These are phyloP conservation scores for Dalbergia cochinchinensis DNA, from an alignment of 306 rosid genomes.

Conservation along the genomic window DNA sequence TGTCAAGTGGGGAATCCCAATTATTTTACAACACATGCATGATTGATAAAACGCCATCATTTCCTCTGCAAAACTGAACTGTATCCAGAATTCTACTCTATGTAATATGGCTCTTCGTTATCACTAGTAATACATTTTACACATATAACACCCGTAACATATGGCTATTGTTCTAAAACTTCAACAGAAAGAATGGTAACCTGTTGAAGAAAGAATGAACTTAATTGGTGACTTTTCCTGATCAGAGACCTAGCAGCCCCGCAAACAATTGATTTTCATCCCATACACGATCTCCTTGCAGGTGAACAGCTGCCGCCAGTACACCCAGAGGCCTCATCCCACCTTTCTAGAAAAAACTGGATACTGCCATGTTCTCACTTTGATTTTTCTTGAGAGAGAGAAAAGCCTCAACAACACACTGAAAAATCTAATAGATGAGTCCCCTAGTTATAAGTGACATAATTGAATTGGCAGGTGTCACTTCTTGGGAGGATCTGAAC, in stretches of 20 bases:
- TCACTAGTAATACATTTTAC: constrained; percentile 45
- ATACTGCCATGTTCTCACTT: constrained; percentile 33
- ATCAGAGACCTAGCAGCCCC: constrained; percentile 34
- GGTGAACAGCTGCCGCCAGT: constrained; percentile 31
- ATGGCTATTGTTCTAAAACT: constrained; percentile 46
- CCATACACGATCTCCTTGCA: neutral
- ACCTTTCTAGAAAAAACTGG: constrained; percentile 28
- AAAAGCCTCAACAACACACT: constrained; percentile 6
- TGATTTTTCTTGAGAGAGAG: constrained; percentile 6
- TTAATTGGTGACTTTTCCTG: constrained; percentile 39
- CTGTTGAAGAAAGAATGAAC: constrained; percentile 53
- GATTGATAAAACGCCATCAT: constrained; percentile 22
- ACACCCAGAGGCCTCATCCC: constrained; percentile 42
- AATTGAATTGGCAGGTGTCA: constrained; percentile 41
- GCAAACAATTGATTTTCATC: constrained; percentile 31
- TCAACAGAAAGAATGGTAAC: constrained; percentile 55
- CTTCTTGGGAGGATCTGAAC: constrained; percentile 65
- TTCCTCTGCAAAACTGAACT: constrained; percentile 41
- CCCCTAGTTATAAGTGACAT: constrained; percentile 42
- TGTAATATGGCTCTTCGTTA: constrained; percentile 31
- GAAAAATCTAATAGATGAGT: constrained; percentile 29
- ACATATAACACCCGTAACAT: constrained; percentile 39
- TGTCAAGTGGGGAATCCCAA: constrained; percentile 36
- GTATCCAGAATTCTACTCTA: constrained; percentile 39
- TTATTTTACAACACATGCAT: constrained; percentile 47